phyloP scores from a whole-genome alignment of 2,329 filamentous ascomycete species.

The Knoxdaviesia proteae region DNA sequence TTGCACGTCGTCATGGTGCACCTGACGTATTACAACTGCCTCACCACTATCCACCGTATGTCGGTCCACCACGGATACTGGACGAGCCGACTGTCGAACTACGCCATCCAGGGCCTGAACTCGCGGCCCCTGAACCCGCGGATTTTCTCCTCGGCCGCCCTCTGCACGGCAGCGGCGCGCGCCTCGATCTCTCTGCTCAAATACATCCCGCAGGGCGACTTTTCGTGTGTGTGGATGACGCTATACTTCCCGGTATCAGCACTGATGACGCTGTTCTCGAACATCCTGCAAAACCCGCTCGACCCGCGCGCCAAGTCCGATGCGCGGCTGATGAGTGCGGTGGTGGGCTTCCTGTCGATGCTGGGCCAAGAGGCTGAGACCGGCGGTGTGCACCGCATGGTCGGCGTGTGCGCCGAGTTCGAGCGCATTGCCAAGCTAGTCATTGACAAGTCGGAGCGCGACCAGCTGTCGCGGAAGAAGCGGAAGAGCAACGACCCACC shows the following conservation, averaged over 20 bases:
- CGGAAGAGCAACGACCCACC: conserved; percentile 46
- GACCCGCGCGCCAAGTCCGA: conserved; percentile 78
- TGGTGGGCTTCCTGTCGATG: conserved; percentile 79
- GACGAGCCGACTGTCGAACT: conserved; percentile 88
- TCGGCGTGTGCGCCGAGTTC: conserved; percentile 87
- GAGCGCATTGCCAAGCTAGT: conserved; percentile 82
- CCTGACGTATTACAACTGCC: conserved; percentile 92
- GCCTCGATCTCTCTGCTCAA: conserved; percentile 87
- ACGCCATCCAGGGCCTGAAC: conserved; percentile 85
- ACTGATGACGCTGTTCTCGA: conserved; percentile 84
- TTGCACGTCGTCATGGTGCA: conserved; percentile 87
- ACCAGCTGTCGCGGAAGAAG: conserved; percentile 61
- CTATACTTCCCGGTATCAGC: conserved; percentile 93
- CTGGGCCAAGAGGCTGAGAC: conserved; percentile 78
- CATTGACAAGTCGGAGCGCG: conserved; percentile 77
- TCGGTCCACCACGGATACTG: conserved; percentile 95
- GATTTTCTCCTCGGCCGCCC: conserved; percentile 79
- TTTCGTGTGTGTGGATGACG: conserved; percentile 88
- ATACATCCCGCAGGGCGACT: conserved; percentile 89
- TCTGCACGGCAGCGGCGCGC: conserved; percentile 81
- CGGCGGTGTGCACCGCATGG: conserved; percentile 80
- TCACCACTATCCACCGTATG: conserved; percentile 97
- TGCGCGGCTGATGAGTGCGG: conserved; percentile 73
- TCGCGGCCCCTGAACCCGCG: conserved; percentile 76
- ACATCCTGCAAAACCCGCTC: conserved; percentile 85